Evolutionary conservation across 2,329 filamentous ascomycete species (phyloP).

Genomic region (Sporothrix pseudoabietina): DNA sequence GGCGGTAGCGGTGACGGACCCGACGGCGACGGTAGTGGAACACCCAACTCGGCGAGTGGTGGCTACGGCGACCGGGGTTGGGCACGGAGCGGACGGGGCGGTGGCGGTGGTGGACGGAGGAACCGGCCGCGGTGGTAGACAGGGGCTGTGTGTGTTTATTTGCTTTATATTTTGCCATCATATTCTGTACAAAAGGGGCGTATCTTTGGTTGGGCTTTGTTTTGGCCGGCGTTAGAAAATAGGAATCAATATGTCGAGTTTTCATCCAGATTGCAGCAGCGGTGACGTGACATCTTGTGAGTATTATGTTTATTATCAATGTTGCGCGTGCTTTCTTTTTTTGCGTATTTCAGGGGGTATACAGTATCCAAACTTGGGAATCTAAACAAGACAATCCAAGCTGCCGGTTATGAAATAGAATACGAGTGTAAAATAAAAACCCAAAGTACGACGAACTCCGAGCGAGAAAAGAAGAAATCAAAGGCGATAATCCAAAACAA

Average conservation of each 20-base stretch:
- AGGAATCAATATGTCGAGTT: not conserved
- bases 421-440: not conserved
- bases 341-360: constrained; percentile 4
- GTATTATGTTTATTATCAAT: not conserved
- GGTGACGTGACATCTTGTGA: not conserved
- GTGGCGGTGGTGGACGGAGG: constrained; percentile 54
- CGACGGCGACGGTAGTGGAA: constrained; percentile 45
- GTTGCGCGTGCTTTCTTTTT: constrained; percentile 2
- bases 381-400: not conserved
- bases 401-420: not conserved
- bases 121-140: constrained; percentile 54
- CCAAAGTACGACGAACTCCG: not conserved
- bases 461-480: not conserved
- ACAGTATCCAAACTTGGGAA: not conserved
- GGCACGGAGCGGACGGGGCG: constrained; percentile 54
- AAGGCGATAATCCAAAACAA: not conserved
- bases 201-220: not conserved
- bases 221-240: not conserved
- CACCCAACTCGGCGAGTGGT: constrained; percentile 44
- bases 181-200: not conserved
- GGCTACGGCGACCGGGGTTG: constrained; percentile 48
- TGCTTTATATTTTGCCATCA: not conserved
- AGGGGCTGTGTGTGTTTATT: not conserved
- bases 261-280: not conserved
- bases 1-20: constrained; percentile 45